Conservation (phyloP, 257 asterid genomes). For the Echium plantagineum region DNA sequence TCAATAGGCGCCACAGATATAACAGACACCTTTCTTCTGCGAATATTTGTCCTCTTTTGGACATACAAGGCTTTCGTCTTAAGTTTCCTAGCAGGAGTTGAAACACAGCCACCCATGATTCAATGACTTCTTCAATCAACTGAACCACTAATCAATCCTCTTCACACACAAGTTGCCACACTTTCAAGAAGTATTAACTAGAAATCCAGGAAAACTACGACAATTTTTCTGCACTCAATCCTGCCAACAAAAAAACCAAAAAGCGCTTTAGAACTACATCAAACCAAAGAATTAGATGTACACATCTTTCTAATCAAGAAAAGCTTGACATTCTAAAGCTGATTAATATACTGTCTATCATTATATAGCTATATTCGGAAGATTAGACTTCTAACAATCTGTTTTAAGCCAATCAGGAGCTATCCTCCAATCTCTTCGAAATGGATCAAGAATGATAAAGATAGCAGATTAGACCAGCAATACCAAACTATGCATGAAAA, state of each 20-base stretch:
- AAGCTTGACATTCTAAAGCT: too few species aligned
- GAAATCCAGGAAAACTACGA: neutral
- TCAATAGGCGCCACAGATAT: slow-evolving; percentile 39
- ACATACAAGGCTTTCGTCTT: slow-evolving; percentile 46
- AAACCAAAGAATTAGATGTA: neutral
- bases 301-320: neutral
- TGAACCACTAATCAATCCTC: neutral
- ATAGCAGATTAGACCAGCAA: neutral
- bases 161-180: neutral
- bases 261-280: neutral
- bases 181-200: neutral
- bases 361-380: too few species aligned
- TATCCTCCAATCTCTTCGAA: neutral
- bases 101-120: slow-evolving; percentile 78
- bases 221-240: neutral
- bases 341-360: neutral
- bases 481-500: slow-evolving; percentile 1
- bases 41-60: slow-evolving; percentile 35
- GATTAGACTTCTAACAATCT: neutral
- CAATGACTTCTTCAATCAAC: slow-evolving; percentile 17
- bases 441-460: neutral
- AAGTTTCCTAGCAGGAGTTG: slow-evolving; percentile 44
- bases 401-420: neutral
- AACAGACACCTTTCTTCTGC: slow-evolving; percentile 51
- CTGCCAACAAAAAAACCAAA: neutral